A percentile compares a stretch with the other conserved stretches of the same genome.
These are phyloP conservation scores for Echites panduratus DNA, from an alignment of 257 asterid species.

Conservation along the genomic window DNA sequence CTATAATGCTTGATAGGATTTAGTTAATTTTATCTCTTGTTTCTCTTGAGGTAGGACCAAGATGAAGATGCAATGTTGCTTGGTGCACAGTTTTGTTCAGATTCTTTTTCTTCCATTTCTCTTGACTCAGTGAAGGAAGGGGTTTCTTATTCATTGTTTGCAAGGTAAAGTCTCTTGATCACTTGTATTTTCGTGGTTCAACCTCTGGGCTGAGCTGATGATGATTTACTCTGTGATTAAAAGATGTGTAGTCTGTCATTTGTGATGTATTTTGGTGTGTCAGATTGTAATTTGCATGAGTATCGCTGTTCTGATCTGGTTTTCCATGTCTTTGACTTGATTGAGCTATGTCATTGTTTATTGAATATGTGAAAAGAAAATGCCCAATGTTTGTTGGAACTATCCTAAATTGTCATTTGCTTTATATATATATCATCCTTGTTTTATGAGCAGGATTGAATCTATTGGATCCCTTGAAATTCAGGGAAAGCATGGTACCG, in stretches of 20 bases:
- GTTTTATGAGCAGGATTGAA: constrained; percentile 53
- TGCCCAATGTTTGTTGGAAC: neutral
- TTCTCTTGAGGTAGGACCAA: constrained; percentile 51
- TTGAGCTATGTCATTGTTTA: neutral
- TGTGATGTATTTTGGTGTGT: neutral
- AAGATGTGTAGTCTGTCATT: neutral
- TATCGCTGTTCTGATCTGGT: neutral
- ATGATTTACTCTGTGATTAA: constrained; percentile 1
- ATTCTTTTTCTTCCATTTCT: constrained; percentile 75
- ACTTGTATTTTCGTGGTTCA: neutral
- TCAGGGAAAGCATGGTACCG: constrained; percentile 47
- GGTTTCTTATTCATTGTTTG: constrained; percentile 57
- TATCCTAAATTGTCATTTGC: neutral
- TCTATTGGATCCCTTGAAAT: constrained; percentile 67
- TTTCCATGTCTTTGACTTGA: neutral
- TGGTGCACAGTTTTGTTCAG: constrained; percentile 90
- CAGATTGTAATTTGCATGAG: neutral
- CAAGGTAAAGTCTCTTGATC: constrained; percentile 44
- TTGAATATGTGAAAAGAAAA: neutral
- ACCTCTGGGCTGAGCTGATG: constrained; percentile 9
- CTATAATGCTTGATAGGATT: neutral
- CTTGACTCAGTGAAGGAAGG: constrained; percentile 46
- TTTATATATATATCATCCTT: neutral
- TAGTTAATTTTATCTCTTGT: neutral
- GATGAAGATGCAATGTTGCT: constrained; percentile 89